These are phyloP conservation scores for Pythium sukuiense DNA, from an alignment of 352 stramenopile genomes.

Conservation along the genomic window DNA sequence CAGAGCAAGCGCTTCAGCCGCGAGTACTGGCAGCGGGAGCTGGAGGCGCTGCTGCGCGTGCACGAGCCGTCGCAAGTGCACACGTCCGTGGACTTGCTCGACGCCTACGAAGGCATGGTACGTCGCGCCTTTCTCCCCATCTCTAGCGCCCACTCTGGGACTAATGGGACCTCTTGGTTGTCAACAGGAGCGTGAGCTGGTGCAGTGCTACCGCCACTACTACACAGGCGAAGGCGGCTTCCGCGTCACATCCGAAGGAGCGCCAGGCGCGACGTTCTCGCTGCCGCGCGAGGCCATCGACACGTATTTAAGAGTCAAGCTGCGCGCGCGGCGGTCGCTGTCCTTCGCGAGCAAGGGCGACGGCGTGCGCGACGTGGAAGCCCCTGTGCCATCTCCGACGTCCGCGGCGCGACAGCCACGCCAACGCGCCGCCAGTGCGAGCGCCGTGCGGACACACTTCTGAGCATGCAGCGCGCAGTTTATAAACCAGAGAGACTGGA, in stretches of 20 bases:
- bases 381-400: slow-evolving; percentile 18
- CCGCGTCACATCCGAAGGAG: slow-evolving; percentile 24
- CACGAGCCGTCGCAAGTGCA: slow-evolving; percentile 49
- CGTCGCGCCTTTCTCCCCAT: slow-evolving; percentile 5
- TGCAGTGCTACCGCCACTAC: slow-evolving; percentile 68
- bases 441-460: slow-evolving; percentile 15
- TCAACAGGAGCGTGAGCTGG: slow-evolving; percentile 49
- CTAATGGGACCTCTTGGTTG: background rate
- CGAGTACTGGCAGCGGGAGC: slow-evolving; percentile 28
- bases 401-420: slow-evolving; percentile 15
- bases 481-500: slow-evolving; percentile 3
- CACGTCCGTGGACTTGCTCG: slow-evolving; percentile 40
- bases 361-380: slow-evolving; percentile 42
- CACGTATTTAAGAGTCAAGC: slow-evolving; percentile 52
- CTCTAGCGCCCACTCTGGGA: background rate
- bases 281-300: slow-evolving; percentile 56
- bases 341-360: slow-evolving; percentile 46
- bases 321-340: slow-evolving; percentile 38
- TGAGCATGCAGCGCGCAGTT: background rate
- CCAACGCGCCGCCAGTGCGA: slow-evolving; percentile 23
- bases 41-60: slow-evolving; percentile 42
- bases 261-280: slow-evolving; percentile 34
- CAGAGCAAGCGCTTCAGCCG: slow-evolving; percentile 14
- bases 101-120: slow-evolving; percentile 52
- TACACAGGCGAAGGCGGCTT: slow-evolving; percentile 53